phyloP scores from a whole-genome alignment of 306 rosid species.

The Hippophae rhamnoides region DNA sequence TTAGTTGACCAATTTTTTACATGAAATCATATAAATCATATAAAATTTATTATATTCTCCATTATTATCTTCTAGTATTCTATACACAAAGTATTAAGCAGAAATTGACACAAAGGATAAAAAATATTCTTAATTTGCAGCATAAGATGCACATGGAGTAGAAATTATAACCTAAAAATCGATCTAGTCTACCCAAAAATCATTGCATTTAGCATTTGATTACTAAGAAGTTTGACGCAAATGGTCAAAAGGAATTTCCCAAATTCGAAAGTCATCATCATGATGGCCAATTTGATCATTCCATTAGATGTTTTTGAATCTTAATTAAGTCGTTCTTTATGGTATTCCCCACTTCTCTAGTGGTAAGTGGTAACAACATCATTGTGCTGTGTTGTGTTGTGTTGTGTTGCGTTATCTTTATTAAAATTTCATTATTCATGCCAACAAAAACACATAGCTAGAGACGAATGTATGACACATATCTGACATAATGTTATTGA shows the following conservation, averaged over 20 bases:
- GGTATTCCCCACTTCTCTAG: slow-evolving; percentile 20
- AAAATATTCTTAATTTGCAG: neutral
- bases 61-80: too few species aligned
- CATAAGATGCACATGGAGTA: slow-evolving; percentile 12
- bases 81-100: too few species aligned
- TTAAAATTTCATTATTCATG: too few species aligned
- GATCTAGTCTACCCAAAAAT: slow-evolving; percentile 6
- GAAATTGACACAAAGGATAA: too few species aligned
- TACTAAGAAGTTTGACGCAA: slow-evolving; percentile 8
- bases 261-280: slow-evolving; percentile 22
- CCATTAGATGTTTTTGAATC: slow-evolving; percentile 34
- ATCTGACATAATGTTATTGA: too few species aligned
- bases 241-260: slow-evolving; percentile 29
- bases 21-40: too few species aligned
- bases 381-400: too few species aligned
- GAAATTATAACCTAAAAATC: neutral
- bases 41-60: too few species aligned
- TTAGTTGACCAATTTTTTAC: too few species aligned
- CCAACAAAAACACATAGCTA: too few species aligned
- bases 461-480: too few species aligned
- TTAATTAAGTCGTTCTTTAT: slow-evolving; percentile 19
- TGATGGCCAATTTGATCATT: slow-evolving; percentile 14
- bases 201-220: slow-evolving; percentile 16
- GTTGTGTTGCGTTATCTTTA: too few species aligned
- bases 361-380: slow-evolving; percentile 12